Evolutionary conservation across 2,329 filamentous ascomycete genomes (phyloP), one percentile per base, ranked within the genome.

Genomic region (Botrytis medusae): DNA sequence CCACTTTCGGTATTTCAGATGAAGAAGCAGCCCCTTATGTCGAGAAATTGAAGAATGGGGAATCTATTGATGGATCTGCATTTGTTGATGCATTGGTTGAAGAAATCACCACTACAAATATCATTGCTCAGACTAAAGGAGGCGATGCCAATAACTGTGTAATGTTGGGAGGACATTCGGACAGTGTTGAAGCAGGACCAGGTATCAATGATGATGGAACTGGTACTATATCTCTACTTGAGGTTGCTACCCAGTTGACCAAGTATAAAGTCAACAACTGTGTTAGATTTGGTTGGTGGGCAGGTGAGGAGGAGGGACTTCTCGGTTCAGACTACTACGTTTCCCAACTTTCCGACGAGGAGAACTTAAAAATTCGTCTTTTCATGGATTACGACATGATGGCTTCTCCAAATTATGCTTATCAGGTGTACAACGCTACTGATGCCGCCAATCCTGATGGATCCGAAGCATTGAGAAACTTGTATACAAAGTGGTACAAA

Each of bases 381-480:
- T 91, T 91, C 78, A 90, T 91, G 86, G 89, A 92, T 82, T 92
- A 91, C 78, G 90, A 92, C 80, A 92, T 92, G 90, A 84, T 91
- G 82, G 89, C 85, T n/a, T 88, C 86, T 74, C 88, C 88, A 72
- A 91, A 91, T 82, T 91, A 86, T 78, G 89, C 88, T 14, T 90
- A 90, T 81, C 88, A 90, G 81, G 86, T 93, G 69, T 95, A 92
- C 84, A 88, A 90, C 69, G 89, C 92, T 51, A 92, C 89, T 76
- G 92, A 95, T 81, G 87, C 85, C 3, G 87, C 87, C 22, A 91
- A 91, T 80, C 93, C 94, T 46, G 84, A 82, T 25, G 93, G 93
- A 1, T 94, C 91, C 0, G 88, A 91, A 75, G 86, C 93, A 80
- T 85, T 93, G 72, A 87, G 90, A 74, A 83, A 90, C 74, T 83